Base-by-base conservation (phyloP, 2,329 filamentous ascomycete species). In the Lomentospora prolificans region DNA sequence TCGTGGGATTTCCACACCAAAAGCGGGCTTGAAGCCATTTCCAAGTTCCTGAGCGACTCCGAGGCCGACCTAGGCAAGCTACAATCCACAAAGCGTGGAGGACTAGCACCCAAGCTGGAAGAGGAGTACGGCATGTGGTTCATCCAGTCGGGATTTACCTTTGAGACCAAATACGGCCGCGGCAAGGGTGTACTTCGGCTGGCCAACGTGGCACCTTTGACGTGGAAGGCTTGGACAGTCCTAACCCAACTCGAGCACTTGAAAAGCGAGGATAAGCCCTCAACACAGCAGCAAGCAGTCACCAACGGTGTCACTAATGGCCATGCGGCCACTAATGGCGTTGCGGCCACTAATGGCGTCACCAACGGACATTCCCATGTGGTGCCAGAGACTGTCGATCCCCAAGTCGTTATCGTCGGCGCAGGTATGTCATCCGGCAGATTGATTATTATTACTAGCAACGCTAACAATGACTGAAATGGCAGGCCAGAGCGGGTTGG, bases 401-500 rank as follows among this genome's bases (percentile, higher is more conserved):
- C 71, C 0, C 64, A 63, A 8, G 69, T 72, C 1, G 56, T 76
- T 39, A 66, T 75, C 30, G 61, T 75, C 50, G 73, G 73, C 31
- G 69, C 66, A 53, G 68, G 70, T 69, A 59, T 46, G 30, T 51
- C 51, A 10, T 27, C 3, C n/a, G n/a, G n/a, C n/a, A n/a, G n/a
- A n/a, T n/a, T n/a, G n/a, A n/a, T n/a, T n/a, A n/a, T n/a, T n/a
- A n/a, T n/a, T n/a, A n/a, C n/a, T n/a, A n/a, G n/a, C n/a, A n/a
- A n/a, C n/a, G n/a, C n/a, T n/a, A n/a, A n/a, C n/a, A n/a, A n/a
- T n/a, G n/a, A n/a, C n/a, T n/a, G n/a, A n/a, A n/a, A n/a, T n/a
- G n/a, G 25, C 41, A 72, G 72, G 72, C 5, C 72, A 75, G 59
- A 65, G 71, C 17, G 73, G 72, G 14, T 60, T 74, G 17, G 72